These are phyloP conservation scores for Peterozyma toletana DNA, from an alignment of 805 yeast genomes.

Conservation along the genomic window DNA sequence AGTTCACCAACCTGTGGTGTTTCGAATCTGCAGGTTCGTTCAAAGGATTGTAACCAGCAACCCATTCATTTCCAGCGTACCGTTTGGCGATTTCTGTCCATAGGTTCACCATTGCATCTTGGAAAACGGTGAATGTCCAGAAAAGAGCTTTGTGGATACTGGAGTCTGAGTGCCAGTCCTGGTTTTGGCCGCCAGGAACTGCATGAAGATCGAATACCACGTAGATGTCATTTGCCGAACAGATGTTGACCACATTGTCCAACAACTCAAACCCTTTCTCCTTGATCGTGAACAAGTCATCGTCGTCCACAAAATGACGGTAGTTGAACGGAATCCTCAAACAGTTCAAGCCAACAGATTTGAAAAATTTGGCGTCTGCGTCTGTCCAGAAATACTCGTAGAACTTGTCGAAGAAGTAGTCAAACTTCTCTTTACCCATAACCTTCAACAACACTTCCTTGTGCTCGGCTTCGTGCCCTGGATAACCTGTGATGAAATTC, in stretches of 20 bases:
- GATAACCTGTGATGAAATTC: slow-evolving; percentile 48
- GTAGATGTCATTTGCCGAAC: slow-evolving; percentile 39
- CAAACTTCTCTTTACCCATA: slow-evolving; percentile 40
- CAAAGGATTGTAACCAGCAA: slow-evolving; percentile 49
- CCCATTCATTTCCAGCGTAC: slow-evolving; percentile 38
- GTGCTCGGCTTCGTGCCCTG: slow-evolving; percentile 47
- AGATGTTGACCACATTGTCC: slow-evolving; percentile 34
- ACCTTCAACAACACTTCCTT: slow-evolving; percentile 29
- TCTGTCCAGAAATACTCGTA: slow-evolving; percentile 50
- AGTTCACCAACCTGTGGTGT: slow-evolving; percentile 31
- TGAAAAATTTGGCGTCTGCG: slow-evolving; percentile 38
- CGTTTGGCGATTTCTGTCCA: slow-evolving; percentile 38
- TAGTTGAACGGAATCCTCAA: slow-evolving; percentile 46
- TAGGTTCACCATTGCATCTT: slow-evolving; percentile 35
- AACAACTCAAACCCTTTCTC: slow-evolving; percentile 36
- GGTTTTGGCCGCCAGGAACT: slow-evolving; percentile 47
- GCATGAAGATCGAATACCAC: slow-evolving; percentile 43
- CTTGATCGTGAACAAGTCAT: slow-evolving; percentile 34
- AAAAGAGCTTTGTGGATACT: slow-evolving; percentile 38
- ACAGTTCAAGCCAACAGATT: slow-evolving; percentile 34
- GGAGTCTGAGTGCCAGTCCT: slow-evolving; percentile 47
- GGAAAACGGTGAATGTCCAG: slow-evolving; percentile 43
- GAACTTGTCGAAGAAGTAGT: slow-evolving; percentile 42
- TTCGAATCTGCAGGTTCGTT: slow-evolving; percentile 44
- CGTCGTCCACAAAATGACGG: slow-evolving; percentile 40